These are phyloP conservation scores for Xylariaceae sp. DNA, from an alignment of 2,329 filamentous ascomycete genomes.

Conservation along the genomic window DNA sequence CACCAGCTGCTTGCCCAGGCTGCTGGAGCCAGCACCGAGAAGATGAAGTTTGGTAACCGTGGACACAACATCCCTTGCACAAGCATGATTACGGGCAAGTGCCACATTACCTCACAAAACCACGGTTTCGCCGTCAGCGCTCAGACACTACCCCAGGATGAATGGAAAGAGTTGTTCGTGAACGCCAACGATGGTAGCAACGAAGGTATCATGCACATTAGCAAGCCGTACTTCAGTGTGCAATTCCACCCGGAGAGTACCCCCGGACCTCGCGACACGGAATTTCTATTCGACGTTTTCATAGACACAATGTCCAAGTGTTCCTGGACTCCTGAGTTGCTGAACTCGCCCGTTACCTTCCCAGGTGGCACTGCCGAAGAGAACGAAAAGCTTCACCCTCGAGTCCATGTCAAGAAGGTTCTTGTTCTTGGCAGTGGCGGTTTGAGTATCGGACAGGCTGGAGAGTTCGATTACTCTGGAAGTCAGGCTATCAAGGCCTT, in stretches of 20 bases:
- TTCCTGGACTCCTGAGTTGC: slow-evolving; percentile 58
- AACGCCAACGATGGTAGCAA: slow-evolving; percentile 98
- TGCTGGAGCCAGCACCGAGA: slow-evolving; percentile 75
- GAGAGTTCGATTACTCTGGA: slow-evolving; percentile 98
- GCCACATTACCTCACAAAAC: slow-evolving; percentile 98
- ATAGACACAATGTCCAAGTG: slow-evolving; percentile 75
- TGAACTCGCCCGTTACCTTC: slow-evolving; percentile 74
- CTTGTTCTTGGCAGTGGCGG: slow-evolving; percentile 91
- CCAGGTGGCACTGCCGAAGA: slow-evolving; percentile 78
- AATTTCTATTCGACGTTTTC: slow-evolving; percentile 96
- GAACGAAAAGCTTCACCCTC: slow-evolving; percentile 69
- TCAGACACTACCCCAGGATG: slow-evolving; percentile 58
- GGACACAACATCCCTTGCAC: slow-evolving; percentile 98
- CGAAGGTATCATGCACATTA: slow-evolving; percentile 87
- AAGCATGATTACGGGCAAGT: slow-evolving; percentile 89
- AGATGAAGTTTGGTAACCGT: slow-evolving; percentile 99
- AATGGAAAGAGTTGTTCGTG: slow-evolving; percentile 92
- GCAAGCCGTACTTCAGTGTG: slow-evolving; percentile 94
- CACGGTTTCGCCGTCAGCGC: slow-evolving; percentile 93
- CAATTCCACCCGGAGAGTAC: slow-evolving; percentile 98
- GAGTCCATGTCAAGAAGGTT: slow-evolving; percentile 86
- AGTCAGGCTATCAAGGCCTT: slow-evolving; percentile 97
- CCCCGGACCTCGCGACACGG: slow-evolving; percentile 89
- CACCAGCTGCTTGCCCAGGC: slow-evolving; percentile 90
- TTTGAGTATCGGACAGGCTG: slow-evolving; percentile 93